Base-by-base conservation (phyloP, 371 early-diverging fungal species). In the Dichotomocladium elegans region DNA sequence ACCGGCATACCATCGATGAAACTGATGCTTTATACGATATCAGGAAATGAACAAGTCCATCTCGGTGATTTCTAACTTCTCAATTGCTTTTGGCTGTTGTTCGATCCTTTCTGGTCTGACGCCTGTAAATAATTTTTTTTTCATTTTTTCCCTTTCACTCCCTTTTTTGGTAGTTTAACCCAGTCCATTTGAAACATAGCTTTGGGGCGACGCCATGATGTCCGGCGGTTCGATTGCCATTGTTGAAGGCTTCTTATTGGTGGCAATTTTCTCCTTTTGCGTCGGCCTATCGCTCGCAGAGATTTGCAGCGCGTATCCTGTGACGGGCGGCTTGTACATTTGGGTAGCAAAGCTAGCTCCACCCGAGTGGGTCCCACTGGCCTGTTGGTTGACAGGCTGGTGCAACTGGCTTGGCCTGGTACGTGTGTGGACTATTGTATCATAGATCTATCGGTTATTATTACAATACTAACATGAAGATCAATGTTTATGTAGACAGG, bases 21-120 rank as follows among this genome's bases (percentile, higher is more conserved):
- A 45, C 45, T 15, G 26, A 45, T 26, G 19, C 25, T n/a, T n/a
- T n/a, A 45, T 12, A 45, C 45, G 26, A 40, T 22, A n/a, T n/a
- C n/a, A 87, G 82, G 79, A 82, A 68, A 66, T 87, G 66, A 81
- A 77, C 62, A 85, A 85, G 41, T 76, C 83, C n/a, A 74, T 87
- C 34, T 26, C 24, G 10, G 57, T 34, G n/a, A 33, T 51, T 21
- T 56, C 51, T 14, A 35, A 82, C 51, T 82, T 83, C 60, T 74
- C 80, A 30, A 72, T 82, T 49, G 77, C 85, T 9, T 81, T 85
- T 58, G 77, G 82, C 30, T 81, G 83, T 44, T 74, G 80, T 41
- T 81, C 84, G 24, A 68, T 82, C 50, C 57, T 83, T 24, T 68
- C 81, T 8, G 87, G 87, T 12, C 55, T 87, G 9, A 79, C 83